Percentiles rank a stretch among this genome's conserved stretches.
phyloP scores from a whole-genome alignment of 176 grass and related monocot genomes.

The Musa schizocarpa region DNA sequence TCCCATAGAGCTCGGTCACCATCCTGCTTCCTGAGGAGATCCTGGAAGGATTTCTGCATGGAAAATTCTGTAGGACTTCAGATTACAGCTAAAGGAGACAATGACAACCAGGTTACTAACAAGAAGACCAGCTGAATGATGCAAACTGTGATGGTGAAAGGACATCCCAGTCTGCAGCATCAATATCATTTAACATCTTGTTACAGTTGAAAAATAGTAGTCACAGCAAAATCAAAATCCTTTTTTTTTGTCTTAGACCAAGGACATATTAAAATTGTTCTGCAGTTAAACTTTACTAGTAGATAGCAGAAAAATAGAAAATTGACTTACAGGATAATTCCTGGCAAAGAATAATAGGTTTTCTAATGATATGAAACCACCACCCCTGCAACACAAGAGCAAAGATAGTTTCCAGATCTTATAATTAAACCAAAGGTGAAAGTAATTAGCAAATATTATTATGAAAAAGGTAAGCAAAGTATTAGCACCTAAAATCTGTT shows the following conservation, averaged over 20 bases:
- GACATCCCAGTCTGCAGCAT: too few relatives aligned
- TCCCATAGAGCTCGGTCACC: constrained; percentile 92
- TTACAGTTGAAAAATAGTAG: not conserved
- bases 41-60: constrained; percentile 81
- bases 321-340: constrained; percentile 58
- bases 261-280: not conserved
- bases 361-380: constrained; percentile 97
- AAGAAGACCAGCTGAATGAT: not conserved
- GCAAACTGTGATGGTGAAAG: not conserved
- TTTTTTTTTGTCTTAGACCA: not conserved
- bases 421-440: not conserved
- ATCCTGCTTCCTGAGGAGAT: constrained; percentile 81
- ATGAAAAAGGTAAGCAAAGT: not conserved
- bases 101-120: not conserved
- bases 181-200: not conserved
- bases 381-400: constrained; percentile 62
- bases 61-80: not conserved
- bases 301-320: not conserved
- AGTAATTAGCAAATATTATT: not conserved
- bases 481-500: constrained; percentile 82
- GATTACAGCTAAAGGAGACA: not conserved
- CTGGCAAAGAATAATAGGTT: constrained; percentile 83
- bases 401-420: constrained; percentile 13
- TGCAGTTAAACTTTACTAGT: too few relatives aligned
- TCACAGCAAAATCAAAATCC: too few relatives aligned